These are phyloP conservation scores for Lepiota brunneoincarnata DNA, from an alignment of 768 basidiomycete genomes.

Conservation along the genomic window DNA sequence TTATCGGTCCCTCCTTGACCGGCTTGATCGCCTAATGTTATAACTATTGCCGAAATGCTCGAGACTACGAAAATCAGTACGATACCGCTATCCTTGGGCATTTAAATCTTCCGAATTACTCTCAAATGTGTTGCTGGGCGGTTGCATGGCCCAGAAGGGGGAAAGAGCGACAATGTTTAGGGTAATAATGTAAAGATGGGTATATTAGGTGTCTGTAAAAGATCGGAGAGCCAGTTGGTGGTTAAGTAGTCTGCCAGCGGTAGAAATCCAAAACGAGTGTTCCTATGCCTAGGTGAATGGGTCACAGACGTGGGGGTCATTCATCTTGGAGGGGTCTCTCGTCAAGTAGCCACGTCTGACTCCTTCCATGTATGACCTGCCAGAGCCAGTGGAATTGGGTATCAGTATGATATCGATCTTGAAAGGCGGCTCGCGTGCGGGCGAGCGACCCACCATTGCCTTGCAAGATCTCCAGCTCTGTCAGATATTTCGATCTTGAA, in stretches of 20 bases:
- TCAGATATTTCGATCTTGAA: conserved; percentile 66
- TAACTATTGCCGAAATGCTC: no score
- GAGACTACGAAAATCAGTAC: no score
- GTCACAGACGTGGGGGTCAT: conserved; percentile 64
- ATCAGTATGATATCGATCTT: not conserved
- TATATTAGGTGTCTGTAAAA: no score
- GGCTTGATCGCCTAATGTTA: no score
- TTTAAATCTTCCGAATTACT: no score
- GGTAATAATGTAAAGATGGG: no score
- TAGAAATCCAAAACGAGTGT: not conserved
- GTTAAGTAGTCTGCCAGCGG: not conserved
- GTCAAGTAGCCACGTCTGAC: conserved; percentile 59
- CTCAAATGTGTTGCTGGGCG: no score
- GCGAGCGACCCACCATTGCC: conserved; percentile 56
- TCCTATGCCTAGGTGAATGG: conserved; percentile 34
- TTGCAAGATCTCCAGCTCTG: conserved; percentile 46
- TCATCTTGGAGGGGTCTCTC: conserved; percentile 50
- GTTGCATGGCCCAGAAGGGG: no score
- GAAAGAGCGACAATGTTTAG: no score
- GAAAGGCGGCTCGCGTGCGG: not conserved
- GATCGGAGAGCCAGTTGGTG: no score
- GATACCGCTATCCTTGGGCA: no score
- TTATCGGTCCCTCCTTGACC: no score
- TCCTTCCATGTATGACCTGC: conserved; percentile 71
- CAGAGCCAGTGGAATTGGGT: not conserved